These are phyloP conservation scores for Alternaria sp. DNA, from an alignment of 2,329 filamentous ascomycete species.

Conservation along the genomic window DNA sequence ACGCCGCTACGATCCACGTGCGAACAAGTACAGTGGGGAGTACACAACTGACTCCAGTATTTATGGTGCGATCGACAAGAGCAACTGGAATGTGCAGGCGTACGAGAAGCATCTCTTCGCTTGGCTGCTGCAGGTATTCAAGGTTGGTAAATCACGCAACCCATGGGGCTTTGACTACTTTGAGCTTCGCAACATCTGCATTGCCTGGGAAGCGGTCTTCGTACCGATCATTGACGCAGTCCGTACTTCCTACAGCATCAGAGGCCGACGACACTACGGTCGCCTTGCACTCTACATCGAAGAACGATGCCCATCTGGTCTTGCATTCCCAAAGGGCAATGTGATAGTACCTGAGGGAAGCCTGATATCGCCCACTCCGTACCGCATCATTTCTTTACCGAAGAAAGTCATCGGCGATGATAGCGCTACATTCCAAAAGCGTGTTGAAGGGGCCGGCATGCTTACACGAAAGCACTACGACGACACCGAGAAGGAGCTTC, in stretches of 20 bases:
- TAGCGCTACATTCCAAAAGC: background rate
- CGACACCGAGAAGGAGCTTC: constrained; percentile 39
- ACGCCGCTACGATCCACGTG: constrained; percentile 37
- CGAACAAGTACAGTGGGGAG: constrained; percentile 18
- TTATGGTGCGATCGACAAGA: constrained; percentile 37
- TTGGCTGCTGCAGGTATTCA: constrained; percentile 45
- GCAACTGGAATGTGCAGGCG: constrained; percentile 34
- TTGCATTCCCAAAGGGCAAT: constrained; percentile 45
- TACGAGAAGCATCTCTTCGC: constrained; percentile 45
- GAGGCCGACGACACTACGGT: constrained; percentile 41
- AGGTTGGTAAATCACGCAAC: constrained; percentile 42
- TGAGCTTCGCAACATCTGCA: constrained; percentile 35
- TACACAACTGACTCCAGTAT: constrained; percentile 22
- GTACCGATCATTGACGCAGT: constrained; percentile 44
- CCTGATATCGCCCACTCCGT: constrained; percentile 31
- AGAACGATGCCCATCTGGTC: constrained; percentile 32
- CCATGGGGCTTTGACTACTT: constrained; percentile 40
- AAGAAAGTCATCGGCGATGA: constrained; percentile 6
- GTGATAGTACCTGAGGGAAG: constrained; percentile 18
- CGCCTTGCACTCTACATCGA: constrained; percentile 45
- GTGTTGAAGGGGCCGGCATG: constrained; percentile 1
- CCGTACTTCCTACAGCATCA: constrained; percentile 36
- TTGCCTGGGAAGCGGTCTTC: constrained; percentile 41
- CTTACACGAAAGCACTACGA: constrained; percentile 34
- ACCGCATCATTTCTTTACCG: constrained; percentile 29